Evolutionary conservation across 2,329 filamentous ascomycete species (phyloP), one percentile per base, ranked within the genome.

Genomic region (Aspergillus sp.): DNA sequence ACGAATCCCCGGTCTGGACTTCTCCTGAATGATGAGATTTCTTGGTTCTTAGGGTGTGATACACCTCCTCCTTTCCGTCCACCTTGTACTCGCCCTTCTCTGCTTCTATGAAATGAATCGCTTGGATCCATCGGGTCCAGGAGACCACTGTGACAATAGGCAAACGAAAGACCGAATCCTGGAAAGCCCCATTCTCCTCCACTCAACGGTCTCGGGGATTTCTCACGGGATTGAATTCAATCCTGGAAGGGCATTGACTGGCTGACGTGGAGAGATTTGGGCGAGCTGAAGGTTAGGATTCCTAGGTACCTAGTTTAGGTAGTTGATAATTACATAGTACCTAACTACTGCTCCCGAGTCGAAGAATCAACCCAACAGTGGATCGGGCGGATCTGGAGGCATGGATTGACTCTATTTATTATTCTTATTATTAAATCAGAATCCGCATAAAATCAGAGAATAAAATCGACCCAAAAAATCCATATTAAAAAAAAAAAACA

Each of bases 371-470:
- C 35, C 11, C 11, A n/a, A 44, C 52, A 55, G 65, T 66, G 64
- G 65, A 67, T 66, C 63, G 14, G 60, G 63, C 62, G 64, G 64
- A 64, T 38, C 35, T 38, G 14, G 14, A 57, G 60, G 40, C 17
- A 20, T 13, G 5, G 16, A 38, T 38, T 38, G 16, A n/a, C 22
- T 22, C 22, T 22, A 22, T 22, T 22, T n/a, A 38, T 38, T 16
- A 17, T 38, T 38, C 16, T 17, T 17, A 38, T 38, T 54, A 61
- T 24, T 40, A 49, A 54, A 55, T 54, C 51, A 52, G 45, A 47
- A 55, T 57, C 60, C 52, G 55, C 22, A 49, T 41, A 13, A 20
- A 43, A 49, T 13, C 9, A 33, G 13, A 49, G 16, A 44, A 42
- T 26, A 26, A 32, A 49, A 47, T 42, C 17, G 11, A 16, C 40